phyloP scores from a whole-genome alignment of 2,329 filamentous ascomycete genomes.

The Cladosporium sp. region DNA sequence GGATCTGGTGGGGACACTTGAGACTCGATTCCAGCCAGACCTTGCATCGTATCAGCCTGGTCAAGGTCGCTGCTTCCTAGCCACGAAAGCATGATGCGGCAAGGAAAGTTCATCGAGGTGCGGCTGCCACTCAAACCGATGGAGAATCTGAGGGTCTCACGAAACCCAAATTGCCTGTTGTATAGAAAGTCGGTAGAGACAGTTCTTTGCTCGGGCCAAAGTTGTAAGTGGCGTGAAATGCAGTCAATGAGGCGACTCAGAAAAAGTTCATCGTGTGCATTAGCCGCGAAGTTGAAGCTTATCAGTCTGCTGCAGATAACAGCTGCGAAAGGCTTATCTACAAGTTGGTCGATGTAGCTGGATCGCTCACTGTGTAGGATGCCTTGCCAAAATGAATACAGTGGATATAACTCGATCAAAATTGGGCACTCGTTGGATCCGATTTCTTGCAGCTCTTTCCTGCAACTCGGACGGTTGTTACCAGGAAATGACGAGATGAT shows the following conservation, averaged over 20 bases:
- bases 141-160: background rate
- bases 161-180: background rate
- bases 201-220: background rate
- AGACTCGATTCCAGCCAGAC: background rate
- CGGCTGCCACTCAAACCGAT: background rate
- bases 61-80: background rate
- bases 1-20: too few relatives aligned
- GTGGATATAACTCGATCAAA: background rate
- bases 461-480: background rate
- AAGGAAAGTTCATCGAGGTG: background rate
- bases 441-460: background rate
- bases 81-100: background rate
- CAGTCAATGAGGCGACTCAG: background rate
- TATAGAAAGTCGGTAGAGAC: background rate
- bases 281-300: background rate
- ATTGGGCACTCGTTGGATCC: fast-evolving
- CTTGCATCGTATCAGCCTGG: background rate
- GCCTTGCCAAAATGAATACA: background rate
- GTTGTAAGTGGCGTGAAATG: background rate
- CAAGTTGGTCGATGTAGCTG: background rate
- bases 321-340: background rate
- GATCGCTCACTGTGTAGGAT: background rate
- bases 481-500: background rate
- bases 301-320: background rate
- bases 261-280: background rate